Evolutionary conservation across 495 filamentous ascomycete species (phyloP).

Genomic region (Niebla homalea): DNA sequence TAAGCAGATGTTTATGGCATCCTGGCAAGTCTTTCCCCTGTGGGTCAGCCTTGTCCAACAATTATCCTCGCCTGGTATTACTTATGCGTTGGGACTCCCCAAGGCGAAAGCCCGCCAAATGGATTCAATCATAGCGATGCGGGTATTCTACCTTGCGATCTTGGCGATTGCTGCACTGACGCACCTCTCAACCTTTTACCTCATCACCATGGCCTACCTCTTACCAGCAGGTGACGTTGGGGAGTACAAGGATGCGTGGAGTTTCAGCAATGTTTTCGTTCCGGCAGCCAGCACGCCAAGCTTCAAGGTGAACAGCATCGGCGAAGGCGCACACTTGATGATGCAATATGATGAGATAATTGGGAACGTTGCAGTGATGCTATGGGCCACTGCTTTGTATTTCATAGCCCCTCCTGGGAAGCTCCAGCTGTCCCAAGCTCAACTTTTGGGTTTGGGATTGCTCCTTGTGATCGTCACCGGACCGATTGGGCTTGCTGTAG

Average conservation of each 20-base stretch:
- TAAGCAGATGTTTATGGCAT: constrained; percentile 44
- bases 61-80: constrained; percentile 22
- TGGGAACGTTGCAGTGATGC: constrained; percentile 33
- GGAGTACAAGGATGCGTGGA: constrained; percentile 22
- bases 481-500: constrained; percentile 32
- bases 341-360: constrained; percentile 47
- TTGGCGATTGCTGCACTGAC: constrained; percentile 33
- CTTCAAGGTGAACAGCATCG: constrained; percentile 26
- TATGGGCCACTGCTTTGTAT: constrained; percentile 42
- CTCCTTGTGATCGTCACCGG: constrained; percentile 33
- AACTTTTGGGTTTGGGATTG: constrained; percentile 25
- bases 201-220: constrained; percentile 29
- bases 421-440: background rate
- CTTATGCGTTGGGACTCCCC: constrained; percentile 21
- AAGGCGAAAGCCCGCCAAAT: constrained; percentile 17
- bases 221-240: constrained; percentile 27
- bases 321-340: constrained; percentile 36
- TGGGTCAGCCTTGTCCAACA: constrained; percentile 23
- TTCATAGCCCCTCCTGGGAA: constrained; percentile 9
- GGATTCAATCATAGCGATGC: constrained; percentile 21
- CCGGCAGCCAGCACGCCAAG: constrained; percentile 30
- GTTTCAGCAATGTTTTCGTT: constrained; percentile 27
- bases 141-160: constrained; percentile 42
- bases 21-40: constrained; percentile 49
- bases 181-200: constrained; percentile 33